phyloP scores from a whole-genome alignment of 148 eudicot species.

The Rhododendron vialii region DNA sequence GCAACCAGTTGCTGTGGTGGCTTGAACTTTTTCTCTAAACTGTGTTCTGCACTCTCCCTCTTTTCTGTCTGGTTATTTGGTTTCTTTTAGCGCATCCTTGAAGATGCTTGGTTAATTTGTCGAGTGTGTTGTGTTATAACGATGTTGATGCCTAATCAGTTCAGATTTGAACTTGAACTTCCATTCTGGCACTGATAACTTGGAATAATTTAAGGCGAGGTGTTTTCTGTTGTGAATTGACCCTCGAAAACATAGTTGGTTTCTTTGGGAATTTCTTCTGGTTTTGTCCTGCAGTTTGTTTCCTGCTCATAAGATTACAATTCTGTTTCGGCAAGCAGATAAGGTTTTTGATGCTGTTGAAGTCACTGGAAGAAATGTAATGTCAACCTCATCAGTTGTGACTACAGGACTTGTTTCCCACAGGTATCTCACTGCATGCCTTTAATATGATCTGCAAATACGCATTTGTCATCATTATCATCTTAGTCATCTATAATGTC shows the following conservation, averaged over 20 bases:
- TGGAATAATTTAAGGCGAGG: not conserved
- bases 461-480: not conserved
- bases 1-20: conserved; percentile 2
- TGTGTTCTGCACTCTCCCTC: not conserved
- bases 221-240: not conserved
- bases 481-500: not conserved
- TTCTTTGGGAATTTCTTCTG: conserved; percentile 3
- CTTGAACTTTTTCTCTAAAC: not conserved
- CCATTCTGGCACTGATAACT: not conserved
- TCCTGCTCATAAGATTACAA: conserved; percentile 1
- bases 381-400: conserved; percentile 64
- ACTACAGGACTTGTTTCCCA: conserved; percentile 68
- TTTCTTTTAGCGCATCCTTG: not conserved
- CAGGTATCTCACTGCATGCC: conserved; percentile 22
- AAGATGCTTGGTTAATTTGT: not conserved
- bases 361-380: conserved; percentile 65
- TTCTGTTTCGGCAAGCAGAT: conserved; percentile 29
- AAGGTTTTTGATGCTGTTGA: conserved; percentile 84
- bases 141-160: not conserved
- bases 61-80: not conserved
- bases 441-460: not conserved
- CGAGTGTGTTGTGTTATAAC: not conserved
- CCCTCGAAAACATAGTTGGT: not conserved
- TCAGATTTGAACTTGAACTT: not conserved
- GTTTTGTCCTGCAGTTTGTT: not conserved